Conservation (phyloP, 306 rosid species). For the Pterocarpus macrocarpus region DNA sequence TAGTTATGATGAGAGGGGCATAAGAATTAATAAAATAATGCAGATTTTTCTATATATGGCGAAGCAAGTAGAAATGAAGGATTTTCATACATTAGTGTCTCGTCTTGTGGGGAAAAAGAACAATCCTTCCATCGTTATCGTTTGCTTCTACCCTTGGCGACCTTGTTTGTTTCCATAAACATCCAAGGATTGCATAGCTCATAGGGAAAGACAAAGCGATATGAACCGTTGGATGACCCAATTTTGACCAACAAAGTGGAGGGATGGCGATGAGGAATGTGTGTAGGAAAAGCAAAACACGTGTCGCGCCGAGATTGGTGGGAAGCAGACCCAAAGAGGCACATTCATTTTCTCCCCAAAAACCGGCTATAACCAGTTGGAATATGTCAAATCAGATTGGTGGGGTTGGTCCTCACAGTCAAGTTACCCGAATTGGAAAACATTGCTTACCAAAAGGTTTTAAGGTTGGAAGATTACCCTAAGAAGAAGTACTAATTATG, state of each 20-base stretch:
- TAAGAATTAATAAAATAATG: not conserved
- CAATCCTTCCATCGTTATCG: not conserved
- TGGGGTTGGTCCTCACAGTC: conserved; percentile 37
- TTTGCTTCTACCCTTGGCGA: conserved; percentile 32
- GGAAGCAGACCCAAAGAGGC: not conserved
- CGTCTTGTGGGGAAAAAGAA: not conserved
- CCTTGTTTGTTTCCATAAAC: not conserved
- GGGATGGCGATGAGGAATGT: conserved; percentile 6
- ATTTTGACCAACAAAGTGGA: conserved; percentile 34
- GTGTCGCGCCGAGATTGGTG: conserved; percentile 40
- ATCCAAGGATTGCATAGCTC: conserved; percentile 10
- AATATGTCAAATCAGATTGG: conserved; percentile 48
- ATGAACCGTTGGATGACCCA: conserved; percentile 22
- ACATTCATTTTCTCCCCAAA: not conserved
- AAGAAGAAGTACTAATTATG: conserved; percentile 58
- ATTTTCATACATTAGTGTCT: not conserved
- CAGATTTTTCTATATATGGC: not conserved
- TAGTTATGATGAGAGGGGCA: not conserved
- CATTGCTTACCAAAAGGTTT: conserved; percentile 52
- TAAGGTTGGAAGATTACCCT: conserved; percentile 65
- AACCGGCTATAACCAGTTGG: conserved; percentile 65
- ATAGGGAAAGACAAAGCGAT: conserved; percentile 6
- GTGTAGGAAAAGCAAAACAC: conserved; percentile 27
- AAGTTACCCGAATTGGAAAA: conserved; percentile 70
- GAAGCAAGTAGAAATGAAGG: not conserved